phyloP scores from a whole-genome alignment of 148 eudicot genomes.

The Heliamphora exappendiculata region DNA sequence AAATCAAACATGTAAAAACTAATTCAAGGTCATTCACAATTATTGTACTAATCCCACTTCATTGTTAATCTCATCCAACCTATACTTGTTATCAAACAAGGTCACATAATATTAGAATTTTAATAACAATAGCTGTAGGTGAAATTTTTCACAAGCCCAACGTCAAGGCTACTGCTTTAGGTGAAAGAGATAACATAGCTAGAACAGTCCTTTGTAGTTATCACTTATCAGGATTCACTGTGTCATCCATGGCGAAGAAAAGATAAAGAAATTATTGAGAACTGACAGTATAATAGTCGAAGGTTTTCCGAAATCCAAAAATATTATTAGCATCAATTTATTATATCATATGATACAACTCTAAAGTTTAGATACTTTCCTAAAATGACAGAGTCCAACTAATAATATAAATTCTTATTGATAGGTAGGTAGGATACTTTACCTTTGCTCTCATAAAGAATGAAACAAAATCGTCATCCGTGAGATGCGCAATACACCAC shows the following conservation, averaged over 20 bases:
- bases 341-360: neutral
- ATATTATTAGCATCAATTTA: neutral
- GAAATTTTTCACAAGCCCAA: neutral
- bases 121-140: neutral
- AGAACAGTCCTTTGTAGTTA: neutral
- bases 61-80: too few species aligned
- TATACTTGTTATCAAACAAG: too few species aligned
- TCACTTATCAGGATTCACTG: neutral
- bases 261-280: neutral
- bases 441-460: constrained; percentile 92
- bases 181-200: neutral
- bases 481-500: constrained; percentile 97
- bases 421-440: constrained; percentile 4
- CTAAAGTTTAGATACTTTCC: neutral
- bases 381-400: neutral
- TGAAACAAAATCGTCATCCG: constrained; percentile 85
- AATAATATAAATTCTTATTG: neutral
- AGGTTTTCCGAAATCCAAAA: neutral
- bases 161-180: neutral
- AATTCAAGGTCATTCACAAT: too few species aligned
- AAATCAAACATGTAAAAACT: too few species aligned
- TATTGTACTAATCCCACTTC: too few species aligned
- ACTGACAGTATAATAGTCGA: neutral
- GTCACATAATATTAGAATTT: neutral
- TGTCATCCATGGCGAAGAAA: neutral